These are phyloP conservation scores for Cyberlindnera japonica DNA, from an alignment of 805 yeast genomes.

Conservation along the genomic window DNA sequence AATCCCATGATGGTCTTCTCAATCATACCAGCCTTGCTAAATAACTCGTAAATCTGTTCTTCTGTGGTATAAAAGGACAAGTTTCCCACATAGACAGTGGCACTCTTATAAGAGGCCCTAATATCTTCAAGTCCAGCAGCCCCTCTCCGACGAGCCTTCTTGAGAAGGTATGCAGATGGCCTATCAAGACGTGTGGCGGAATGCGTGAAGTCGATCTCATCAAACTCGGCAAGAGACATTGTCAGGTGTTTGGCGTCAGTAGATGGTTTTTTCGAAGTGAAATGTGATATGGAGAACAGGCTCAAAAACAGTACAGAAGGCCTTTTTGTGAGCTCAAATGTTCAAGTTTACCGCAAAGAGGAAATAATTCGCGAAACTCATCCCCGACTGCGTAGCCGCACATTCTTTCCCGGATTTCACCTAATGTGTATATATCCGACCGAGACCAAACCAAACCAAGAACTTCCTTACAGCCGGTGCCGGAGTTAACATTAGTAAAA, in stretches of 20 bases:
- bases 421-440: too few species aligned
- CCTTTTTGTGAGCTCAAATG: too few species aligned
- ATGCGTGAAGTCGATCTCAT: slow-evolving; percentile 51
- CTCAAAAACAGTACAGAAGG: too few species aligned
- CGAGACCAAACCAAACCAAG: too few species aligned
- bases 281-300: too few species aligned
- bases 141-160: slow-evolving; percentile 50
- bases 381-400: too few species aligned
- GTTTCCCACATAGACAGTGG: slow-evolving; percentile 89
- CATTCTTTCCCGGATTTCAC: too few species aligned
- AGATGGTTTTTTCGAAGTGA: too few species aligned
- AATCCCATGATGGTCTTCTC: slow-evolving; percentile 89
- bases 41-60: slow-evolving; percentile 87
- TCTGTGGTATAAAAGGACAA: slow-evolving; percentile 88
- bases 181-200: slow-evolving; percentile 66
- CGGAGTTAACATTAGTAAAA: too few species aligned
- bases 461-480: too few species aligned
- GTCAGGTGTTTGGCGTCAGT: background rate
- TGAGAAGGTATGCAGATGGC: slow-evolving; percentile 65
- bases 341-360: too few species aligned
- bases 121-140: slow-evolving; percentile 56
- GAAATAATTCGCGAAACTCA: too few species aligned
- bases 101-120: slow-evolving; percentile 58
- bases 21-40: slow-evolving; percentile 70
- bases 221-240: slow-evolving; percentile 48